Evolutionary conservation across 805 yeast genomes (phyloP).

Genomic region (Candida silvatica): DNA sequence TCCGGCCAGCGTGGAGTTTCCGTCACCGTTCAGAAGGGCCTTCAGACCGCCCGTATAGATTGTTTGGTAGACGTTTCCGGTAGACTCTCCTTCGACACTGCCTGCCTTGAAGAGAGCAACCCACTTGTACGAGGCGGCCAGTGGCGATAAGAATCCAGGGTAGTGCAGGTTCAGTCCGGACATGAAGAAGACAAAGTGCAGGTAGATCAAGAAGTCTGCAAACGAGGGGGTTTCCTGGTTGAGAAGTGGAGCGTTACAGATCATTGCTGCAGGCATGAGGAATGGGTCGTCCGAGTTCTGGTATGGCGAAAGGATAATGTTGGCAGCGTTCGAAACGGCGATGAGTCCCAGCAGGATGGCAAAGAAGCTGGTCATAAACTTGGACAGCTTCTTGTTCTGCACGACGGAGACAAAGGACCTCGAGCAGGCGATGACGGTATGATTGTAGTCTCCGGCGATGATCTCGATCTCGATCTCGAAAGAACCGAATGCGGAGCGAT

Average conservation of each 20-base stretch:
- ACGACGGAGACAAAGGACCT: constrained; percentile 40
- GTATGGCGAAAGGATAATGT: constrained; percentile 40
- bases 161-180: constrained; percentile 45
- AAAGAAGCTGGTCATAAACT: constrained; percentile 30
- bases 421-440: constrained; percentile 38
- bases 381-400: constrained; percentile 28
- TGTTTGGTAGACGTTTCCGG: constrained; percentile 34
- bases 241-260: constrained; percentile 48
- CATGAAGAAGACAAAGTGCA: constrained; percentile 52
- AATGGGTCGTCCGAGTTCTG: constrained; percentile 51
- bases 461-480: constrained; percentile 34
- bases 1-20: constrained; percentile 4
- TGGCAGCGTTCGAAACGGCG: constrained; percentile 24
- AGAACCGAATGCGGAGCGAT: constrained; percentile 33
- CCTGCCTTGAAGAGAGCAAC: constrained; percentile 32
- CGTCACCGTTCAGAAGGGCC: constrained; percentile 25
- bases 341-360: constrained; percentile 33
- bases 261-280: constrained; percentile 44
- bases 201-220: constrained; percentile 38
- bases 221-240: constrained; percentile 48
- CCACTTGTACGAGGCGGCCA: constrained; percentile 45
- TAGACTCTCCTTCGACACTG: constrained; percentile 5
- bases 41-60: constrained; percentile 32
- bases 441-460: constrained; percentile 29
- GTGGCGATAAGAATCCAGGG: constrained; percentile 57